Evolutionary conservation across 2,329 filamentous ascomycete genomes (phyloP).

Genomic region (Phaeosphaeria sp.): DNA sequence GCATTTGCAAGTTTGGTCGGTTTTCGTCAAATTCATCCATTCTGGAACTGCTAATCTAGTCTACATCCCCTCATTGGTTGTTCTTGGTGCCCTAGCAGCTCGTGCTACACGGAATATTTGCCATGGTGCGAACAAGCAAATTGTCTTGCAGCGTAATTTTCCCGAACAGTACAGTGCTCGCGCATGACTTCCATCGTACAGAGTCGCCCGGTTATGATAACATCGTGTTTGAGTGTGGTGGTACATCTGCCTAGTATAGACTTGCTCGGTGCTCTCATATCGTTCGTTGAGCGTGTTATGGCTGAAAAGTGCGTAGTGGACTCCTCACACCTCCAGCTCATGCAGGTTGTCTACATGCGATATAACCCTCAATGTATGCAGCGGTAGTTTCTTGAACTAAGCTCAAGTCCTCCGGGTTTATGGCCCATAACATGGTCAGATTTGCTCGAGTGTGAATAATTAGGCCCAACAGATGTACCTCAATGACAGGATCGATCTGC

Average conservation of each 20-base stretch:
- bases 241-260: background rate
- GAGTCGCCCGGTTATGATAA: background rate
- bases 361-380: too few species aligned
- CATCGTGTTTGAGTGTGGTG: background rate
- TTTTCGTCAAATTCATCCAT: background rate
- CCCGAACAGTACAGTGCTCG: background rate
- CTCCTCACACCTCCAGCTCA: background rate
- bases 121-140: background rate
- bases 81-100: background rate
- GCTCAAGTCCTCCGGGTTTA: too few species aligned
- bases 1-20: background rate
- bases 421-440: too few species aligned
- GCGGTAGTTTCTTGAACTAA: too few species aligned
- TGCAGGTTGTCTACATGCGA: background rate
- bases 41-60: background rate
- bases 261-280: background rate
- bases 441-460: too few species aligned
- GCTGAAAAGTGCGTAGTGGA: background rate
- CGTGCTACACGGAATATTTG: background rate
- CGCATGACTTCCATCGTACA: background rate
- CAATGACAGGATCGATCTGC: too few species aligned
- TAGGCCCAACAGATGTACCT: too few species aligned
- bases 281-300: background rate
- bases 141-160: background rate
- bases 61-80: background rate